Evolutionary conservation across 2,329 filamentous ascomycete genomes (phyloP).

Genomic region (Orbilia oligospora): DNA sequence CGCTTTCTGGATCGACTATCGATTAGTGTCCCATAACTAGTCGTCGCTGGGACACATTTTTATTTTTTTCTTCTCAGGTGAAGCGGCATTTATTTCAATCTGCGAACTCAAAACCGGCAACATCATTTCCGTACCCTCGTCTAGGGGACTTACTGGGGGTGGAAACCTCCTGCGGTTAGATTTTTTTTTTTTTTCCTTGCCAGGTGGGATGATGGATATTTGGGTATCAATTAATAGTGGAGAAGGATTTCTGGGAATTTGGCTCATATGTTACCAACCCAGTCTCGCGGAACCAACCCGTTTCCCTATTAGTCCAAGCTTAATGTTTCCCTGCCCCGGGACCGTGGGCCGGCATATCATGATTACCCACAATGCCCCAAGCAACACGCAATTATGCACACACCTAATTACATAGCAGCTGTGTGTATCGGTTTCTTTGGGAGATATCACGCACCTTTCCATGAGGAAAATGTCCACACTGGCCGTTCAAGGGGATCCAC

Average conservation of each 20-base stretch:
- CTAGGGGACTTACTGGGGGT: constrained; percentile 15
- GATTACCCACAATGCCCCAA: constrained; percentile 54
- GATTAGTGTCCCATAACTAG: constrained; percentile 41
- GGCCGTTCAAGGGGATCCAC: constrained; percentile 16
- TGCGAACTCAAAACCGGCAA: constrained; percentile 35
- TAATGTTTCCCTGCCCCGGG: constrained; percentile 55
- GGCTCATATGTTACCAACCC: constrained; percentile 57
- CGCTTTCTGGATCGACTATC: constrained; percentile 57
- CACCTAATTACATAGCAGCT: background rate
- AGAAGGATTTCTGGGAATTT: constrained; percentile 59
- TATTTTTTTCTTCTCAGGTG: background rate
- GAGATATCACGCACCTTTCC: constrained; percentile 35
- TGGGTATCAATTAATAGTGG: constrained; percentile 47
- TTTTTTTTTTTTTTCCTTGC: constrained; percentile 20
- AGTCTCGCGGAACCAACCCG: constrained; percentile 59
- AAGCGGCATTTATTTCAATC: constrained; percentile 52
- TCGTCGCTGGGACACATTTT: constrained; percentile 18
- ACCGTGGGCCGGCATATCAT: constrained; percentile 59
- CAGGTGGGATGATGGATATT: constrained; percentile 52
- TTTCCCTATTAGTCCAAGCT: constrained; percentile 57
- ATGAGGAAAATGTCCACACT: constrained; percentile 23
- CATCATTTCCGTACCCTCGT: constrained; percentile 54
- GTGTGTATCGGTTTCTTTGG: constrained; percentile 25
- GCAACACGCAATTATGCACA: constrained; percentile 53
- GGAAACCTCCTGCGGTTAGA: constrained; percentile 48